phyloP scores from a whole-genome alignment of 31 red algal genomes.

The Odonthalia washingtoniensis region DNA sequence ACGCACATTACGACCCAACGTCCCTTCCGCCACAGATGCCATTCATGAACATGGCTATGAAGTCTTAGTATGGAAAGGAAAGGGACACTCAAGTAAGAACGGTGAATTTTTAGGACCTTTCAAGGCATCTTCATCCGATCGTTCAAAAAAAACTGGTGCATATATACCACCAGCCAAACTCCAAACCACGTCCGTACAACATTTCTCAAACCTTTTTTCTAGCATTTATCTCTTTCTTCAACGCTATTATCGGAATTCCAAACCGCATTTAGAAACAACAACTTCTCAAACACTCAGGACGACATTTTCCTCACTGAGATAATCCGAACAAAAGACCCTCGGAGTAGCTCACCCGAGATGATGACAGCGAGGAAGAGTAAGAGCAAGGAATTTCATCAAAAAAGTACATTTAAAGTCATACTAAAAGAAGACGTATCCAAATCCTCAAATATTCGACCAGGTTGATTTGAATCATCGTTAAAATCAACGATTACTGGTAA shows the following conservation, averaged over 20 bases:
- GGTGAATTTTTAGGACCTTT: constrained; percentile 10
- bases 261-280: not conserved
- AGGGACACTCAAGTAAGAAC: not conserved
- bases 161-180: not conserved
- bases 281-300: not conserved
- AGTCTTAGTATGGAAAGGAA: constrained; percentile 28
- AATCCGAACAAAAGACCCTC: not conserved
- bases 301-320: not conserved
- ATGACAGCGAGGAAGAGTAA: constrained; percentile 4
- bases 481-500: not conserved
- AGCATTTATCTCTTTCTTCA: not conserved
- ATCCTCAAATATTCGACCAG: constrained; percentile 4
- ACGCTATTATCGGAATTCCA: not conserved
- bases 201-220: not conserved
- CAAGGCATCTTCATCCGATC: not conserved
- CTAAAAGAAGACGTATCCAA: not conserved
- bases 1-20: not conserved
- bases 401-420: constrained; percentile 31
- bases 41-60: not conserved
- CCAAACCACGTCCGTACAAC: not conserved
- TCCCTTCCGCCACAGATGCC: not conserved
- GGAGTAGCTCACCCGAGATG: constrained; percentile 19
- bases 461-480: not conserved
- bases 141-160: constrained; percentile 20
- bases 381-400: not conserved